phyloP scores from a whole-genome alignment of 2,329 filamentous ascomycete species.

The Fusarium tuaranense region DNA sequence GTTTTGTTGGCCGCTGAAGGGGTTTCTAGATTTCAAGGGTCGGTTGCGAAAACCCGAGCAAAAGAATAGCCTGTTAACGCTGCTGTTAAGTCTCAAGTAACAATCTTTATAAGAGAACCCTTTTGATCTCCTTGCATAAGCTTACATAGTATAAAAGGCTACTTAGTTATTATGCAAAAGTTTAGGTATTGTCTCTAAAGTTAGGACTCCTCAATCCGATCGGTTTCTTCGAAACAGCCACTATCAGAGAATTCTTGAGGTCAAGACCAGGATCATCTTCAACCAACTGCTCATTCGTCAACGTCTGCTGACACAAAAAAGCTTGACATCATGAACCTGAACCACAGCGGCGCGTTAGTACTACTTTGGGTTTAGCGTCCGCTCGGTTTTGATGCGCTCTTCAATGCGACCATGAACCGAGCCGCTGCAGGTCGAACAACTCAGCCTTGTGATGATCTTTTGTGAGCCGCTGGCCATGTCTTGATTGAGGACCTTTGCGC shows the following conservation, averaged over 20 bases:
- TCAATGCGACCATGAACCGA: neutral
- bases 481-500: neutral
- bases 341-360: slow-evolving; percentile 14
- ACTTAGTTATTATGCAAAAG: neutral
- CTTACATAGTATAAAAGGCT: neutral
- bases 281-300: neutral
- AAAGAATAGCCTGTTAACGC: neutral
- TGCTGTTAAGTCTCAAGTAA: neutral
- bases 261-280: neutral
- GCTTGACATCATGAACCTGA: slow-evolving; percentile 1
- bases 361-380: slow-evolving; percentile 19
- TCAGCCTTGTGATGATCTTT: neutral
- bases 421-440: neutral
- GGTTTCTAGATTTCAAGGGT: neutral
- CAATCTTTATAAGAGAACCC: neutral
- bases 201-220: neutral
- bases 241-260: neutral
- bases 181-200: neutral
- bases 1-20: neutral
- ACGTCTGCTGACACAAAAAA: neutral
- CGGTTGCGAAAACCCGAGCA: neutral
- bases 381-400: neutral
- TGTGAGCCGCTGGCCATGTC: neutral
- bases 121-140: neutral
- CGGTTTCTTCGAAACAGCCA: neutral